phyloP scores from a whole-genome alignment of 108 stramenopile species.

The Nitzschia putrida region DNA sequence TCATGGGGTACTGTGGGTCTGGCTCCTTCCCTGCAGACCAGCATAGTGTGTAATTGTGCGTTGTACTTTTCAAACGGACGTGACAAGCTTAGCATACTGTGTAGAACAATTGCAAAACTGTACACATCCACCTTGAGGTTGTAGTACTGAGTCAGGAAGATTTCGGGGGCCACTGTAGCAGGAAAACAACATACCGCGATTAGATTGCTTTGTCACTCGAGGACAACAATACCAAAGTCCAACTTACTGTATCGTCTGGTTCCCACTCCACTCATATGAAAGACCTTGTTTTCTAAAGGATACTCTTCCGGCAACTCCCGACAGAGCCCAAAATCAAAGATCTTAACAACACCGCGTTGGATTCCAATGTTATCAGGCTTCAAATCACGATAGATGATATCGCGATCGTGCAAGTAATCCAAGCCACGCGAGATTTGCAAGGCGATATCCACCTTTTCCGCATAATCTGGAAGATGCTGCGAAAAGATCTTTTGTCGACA shows the following conservation, averaged over 20 bases:
- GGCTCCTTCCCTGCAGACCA: slow-evolving; percentile 46
- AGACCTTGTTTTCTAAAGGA: slow-evolving; percentile 40
- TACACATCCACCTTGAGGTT: slow-evolving; percentile 58
- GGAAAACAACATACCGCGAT: neutral
- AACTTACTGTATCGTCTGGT: slow-evolving; percentile 41
- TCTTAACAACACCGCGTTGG: slow-evolving; percentile 51
- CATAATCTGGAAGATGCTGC: slow-evolving; percentile 10
- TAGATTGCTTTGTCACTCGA: neutral
- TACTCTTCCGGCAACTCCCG: slow-evolving; percentile 44
- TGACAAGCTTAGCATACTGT: slow-evolving; percentile 48
- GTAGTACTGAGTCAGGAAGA: slow-evolving; percentile 38
- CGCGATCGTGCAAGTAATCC: slow-evolving; percentile 65
- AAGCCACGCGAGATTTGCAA: slow-evolving; percentile 67
- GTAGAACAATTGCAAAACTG: slow-evolving; percentile 50
- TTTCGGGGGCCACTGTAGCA: slow-evolving; percentile 41
- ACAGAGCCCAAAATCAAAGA: slow-evolving; percentile 84
- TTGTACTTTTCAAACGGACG: slow-evolving; percentile 54
- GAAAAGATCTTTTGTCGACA: slow-evolving; percentile 21
- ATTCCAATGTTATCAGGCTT: slow-evolving; percentile 83
- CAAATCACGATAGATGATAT: slow-evolving; percentile 76
- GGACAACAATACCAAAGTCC: neutral
- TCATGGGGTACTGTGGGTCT: slow-evolving; percentile 39
- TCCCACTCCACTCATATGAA: slow-evolving; percentile 63
- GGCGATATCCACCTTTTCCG: slow-evolving; percentile 39
- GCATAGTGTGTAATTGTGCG: slow-evolving; percentile 23